Evolutionary conservation across 202 grass and related monocot species (phyloP).

Genomic region (Panicum virgatum): DNA sequence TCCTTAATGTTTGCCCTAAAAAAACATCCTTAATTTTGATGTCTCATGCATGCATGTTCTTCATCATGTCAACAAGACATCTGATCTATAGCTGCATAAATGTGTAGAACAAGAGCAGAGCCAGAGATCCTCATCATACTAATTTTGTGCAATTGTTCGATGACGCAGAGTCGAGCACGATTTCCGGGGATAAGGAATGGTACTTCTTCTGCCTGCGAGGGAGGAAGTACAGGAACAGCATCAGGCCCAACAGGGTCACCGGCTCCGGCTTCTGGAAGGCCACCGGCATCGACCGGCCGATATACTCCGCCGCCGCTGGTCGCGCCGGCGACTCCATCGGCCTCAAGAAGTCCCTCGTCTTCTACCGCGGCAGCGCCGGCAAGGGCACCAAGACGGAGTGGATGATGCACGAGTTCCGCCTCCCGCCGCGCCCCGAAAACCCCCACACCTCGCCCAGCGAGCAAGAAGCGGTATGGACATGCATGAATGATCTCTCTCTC

Average conservation of each 20-base stretch:
- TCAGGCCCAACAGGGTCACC: constrained; percentile 83
- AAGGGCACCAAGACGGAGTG: constrained; percentile 93
- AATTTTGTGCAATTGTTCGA: neutral
- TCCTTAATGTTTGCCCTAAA: neutral
- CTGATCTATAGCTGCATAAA: neutral
- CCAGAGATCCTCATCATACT: neutral
- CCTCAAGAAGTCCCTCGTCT: constrained; percentile 95
- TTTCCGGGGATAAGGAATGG: constrained; percentile 72
- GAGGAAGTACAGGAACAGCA: constrained; percentile 92
- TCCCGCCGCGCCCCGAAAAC: constrained; percentile 29
- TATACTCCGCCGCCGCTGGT: constrained; percentile 26
- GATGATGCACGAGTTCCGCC: constrained; percentile 99
- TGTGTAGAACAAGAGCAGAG: neutral
- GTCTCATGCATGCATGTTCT: neutral
- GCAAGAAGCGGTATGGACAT: constrained; percentile 64
- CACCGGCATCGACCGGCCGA: constrained; percentile 86
- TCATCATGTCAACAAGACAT: neutral
- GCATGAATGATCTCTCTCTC: neutral
- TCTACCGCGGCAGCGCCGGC: constrained; percentile 78
- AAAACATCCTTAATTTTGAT: too few species aligned
- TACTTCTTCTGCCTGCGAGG: constrained; percentile 88
- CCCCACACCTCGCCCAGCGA: constrained; percentile 21
- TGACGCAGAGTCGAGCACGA: constrained; percentile 47
- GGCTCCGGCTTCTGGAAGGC: constrained; percentile 95
- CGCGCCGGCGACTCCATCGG: constrained; percentile 47